Percentiles rank a stretch among this genome's conserved stretches.
Evolutionary conservation across 495 filamentous ascomycete genomes (phyloP).

Genomic region (Wilcoxina mikolae): DNA sequence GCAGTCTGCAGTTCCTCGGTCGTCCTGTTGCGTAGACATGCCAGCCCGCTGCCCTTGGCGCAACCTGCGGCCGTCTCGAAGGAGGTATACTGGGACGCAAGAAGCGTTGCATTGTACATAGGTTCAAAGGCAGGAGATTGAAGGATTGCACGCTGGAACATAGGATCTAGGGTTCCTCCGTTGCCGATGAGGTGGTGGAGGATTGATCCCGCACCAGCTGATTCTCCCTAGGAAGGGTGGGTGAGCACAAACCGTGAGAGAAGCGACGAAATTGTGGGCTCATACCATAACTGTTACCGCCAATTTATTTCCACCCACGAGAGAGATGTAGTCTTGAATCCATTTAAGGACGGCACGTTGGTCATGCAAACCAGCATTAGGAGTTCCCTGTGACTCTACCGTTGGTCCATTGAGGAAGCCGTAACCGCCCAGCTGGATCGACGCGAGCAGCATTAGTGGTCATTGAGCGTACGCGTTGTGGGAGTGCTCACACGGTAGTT

Average conservation of each 20-base stretch:
- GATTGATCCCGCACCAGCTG: constrained; percentile 32
- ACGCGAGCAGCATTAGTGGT: constrained; percentile 5
- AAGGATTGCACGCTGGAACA: constrained; percentile 33
- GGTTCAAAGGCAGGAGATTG: constrained; percentile 38
- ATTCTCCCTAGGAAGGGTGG: constrained; percentile 25
- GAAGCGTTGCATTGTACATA: constrained; percentile 31
- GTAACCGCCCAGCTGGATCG: constrained; percentile 38
- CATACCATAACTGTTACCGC: constrained; percentile 39
- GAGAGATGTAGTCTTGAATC: constrained; percentile 39
- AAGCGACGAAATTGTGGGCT: neutral
- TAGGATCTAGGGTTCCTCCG: constrained; percentile 34
- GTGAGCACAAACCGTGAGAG: neutral
- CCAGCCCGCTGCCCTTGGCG: constrained; percentile 32
- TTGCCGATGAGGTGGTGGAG: constrained; percentile 32
- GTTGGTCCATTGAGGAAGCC: constrained; percentile 42
- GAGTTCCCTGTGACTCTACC: constrained; percentile 33
- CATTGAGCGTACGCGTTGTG: neutral
- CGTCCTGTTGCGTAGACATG: constrained; percentile 33
- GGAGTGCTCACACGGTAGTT: constrained; percentile 33
- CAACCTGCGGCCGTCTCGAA: constrained; percentile 37
- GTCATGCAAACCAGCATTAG: constrained; percentile 40
- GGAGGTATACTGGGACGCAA: constrained; percentile 32
- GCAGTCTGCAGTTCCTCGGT: constrained; percentile 30
- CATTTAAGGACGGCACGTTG: constrained; percentile 39
- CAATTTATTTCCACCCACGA: constrained; percentile 38